phyloP scores from a whole-genome alignment of 2,329 filamentous ascomycete genomes.

The Colletotrichum salicis region DNA sequence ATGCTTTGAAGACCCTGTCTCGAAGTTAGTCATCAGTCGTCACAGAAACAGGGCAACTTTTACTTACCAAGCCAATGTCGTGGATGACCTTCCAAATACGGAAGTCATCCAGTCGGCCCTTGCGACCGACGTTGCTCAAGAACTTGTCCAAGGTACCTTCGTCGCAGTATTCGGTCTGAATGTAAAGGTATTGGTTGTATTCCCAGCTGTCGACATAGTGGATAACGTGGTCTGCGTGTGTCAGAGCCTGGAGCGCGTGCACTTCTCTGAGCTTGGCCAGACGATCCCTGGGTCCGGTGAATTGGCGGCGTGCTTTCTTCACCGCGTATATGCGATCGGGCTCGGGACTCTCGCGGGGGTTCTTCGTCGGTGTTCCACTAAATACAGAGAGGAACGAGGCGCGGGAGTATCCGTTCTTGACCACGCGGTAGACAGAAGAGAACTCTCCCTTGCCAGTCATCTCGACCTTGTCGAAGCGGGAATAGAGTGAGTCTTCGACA shows the following conservation, averaged over 20 bases:
- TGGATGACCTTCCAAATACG: slow-evolving; percentile 98
- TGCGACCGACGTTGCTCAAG: slow-evolving; percentile 81
- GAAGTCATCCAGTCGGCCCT: slow-evolving; percentile 93
- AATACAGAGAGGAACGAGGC: slow-evolving; percentile 44
- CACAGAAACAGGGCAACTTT: background rate
- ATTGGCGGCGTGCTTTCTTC: slow-evolving; percentile 89
- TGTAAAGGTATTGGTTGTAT: slow-evolving; percentile 85
- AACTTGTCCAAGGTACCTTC: slow-evolving; percentile 92
- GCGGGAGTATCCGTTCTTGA: slow-evolving; percentile 48
- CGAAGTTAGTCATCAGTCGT: slow-evolving; percentile 39
- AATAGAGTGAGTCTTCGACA: slow-evolving; percentile 77
- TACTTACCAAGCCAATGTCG: slow-evolving; percentile 81
- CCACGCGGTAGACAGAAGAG: slow-evolving; percentile 88
- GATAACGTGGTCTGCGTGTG: slow-evolving; percentile 85
- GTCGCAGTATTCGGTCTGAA: slow-evolving; percentile 97
- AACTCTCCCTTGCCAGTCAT: slow-evolving; percentile 90
- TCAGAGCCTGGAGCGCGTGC: slow-evolving; percentile 78
- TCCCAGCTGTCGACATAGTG: slow-evolving; percentile 91
- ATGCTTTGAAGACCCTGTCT: slow-evolving; percentile 86
- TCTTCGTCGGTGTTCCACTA: slow-evolving; percentile 58
- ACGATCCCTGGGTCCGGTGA: slow-evolving; percentile 82
- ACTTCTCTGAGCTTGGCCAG: slow-evolving; percentile 87
- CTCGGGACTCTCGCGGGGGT: slow-evolving; percentile 62
- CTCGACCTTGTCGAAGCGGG: slow-evolving; percentile 84
- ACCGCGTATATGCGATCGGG: slow-evolving; percentile 82